phyloP scores from a whole-genome alignment of 306 rosid genomes.

The Cercis canadensis region DNA sequence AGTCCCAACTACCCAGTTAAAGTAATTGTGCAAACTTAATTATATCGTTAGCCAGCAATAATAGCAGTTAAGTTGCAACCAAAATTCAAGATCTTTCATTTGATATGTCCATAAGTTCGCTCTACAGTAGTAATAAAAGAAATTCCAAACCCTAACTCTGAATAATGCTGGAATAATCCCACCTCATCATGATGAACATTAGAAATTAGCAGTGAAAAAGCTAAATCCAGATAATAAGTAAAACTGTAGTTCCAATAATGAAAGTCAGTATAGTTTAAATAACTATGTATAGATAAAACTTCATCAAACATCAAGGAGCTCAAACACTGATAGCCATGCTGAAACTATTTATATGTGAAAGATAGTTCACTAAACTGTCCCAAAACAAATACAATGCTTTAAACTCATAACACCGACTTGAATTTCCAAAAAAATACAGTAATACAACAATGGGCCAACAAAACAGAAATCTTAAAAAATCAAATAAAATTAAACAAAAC shows the following conservation, averaged over 20 bases:
- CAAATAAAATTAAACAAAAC: constrained; percentile 39
- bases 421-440: constrained; percentile 10
- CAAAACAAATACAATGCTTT: constrained; percentile 2
- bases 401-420: constrained; percentile 25
- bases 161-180: not conserved
- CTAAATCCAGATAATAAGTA: not conserved
- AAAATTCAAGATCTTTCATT: constrained; percentile 6
- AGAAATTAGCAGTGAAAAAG: constrained; percentile 15
- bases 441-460: constrained; percentile 11
- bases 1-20: not conserved
- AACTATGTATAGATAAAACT: constrained; percentile 6
- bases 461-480: constrained; percentile 35
- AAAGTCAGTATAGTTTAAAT: not conserved
- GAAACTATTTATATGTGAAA: not conserved
- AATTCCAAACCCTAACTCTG: constrained; percentile 48
- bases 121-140: constrained; percentile 1
- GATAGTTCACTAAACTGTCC: not conserved
- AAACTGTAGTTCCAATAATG: constrained; percentile 14
- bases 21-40: not conserved
- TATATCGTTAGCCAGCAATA: constrained; percentile 2
- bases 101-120: not conserved
- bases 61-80: not conserved
- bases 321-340: not conserved
- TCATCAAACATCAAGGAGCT: constrained; percentile 7
- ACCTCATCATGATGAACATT: constrained; percentile 21